A percentile compares a stretch with the other conserved stretches of the same genome.
Conservation (phyloP, 495 filamentous ascomycete species). For the Hyaloscypha variabilis region DNA sequence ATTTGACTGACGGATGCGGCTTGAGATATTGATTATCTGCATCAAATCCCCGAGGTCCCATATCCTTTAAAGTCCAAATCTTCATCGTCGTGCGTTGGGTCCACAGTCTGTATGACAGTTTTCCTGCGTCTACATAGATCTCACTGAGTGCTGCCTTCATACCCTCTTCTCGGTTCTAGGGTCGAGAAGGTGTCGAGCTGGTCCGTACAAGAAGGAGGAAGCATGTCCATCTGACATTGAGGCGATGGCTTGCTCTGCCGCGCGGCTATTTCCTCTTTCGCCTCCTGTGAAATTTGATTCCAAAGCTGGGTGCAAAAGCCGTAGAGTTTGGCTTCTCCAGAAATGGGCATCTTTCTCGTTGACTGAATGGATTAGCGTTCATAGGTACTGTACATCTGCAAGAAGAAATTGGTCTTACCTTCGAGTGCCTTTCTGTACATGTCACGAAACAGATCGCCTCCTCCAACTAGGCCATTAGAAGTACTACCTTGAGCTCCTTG, state of each 20-base stretch:
- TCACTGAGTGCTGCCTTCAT: neutral
- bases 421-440: no score
- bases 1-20: constrained; percentile 9
- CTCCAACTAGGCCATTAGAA: no score
- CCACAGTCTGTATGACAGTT: constrained; percentile 7
- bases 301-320: neutral
- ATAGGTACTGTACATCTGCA: neutral
- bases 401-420: neutral
- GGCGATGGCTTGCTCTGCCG: neutral
- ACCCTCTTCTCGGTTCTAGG: neutral
- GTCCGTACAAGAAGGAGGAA: neutral
- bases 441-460: no score
- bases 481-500: no score
- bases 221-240: neutral
- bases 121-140: neutral
- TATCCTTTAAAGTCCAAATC: neutral
- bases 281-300: neutral
- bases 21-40: neutral
- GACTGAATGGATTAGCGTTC: neutral
- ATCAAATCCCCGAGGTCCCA: constrained; percentile 1
- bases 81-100: neutral
- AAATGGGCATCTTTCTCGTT: constrained; percentile 2
- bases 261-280: neutral
- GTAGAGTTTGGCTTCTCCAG: constrained; percentile 9
- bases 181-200: neutral